Base-by-base conservation (phyloP, 2,329 filamentous ascomycete species). In the Pseudopithomyces chartarum region DNA sequence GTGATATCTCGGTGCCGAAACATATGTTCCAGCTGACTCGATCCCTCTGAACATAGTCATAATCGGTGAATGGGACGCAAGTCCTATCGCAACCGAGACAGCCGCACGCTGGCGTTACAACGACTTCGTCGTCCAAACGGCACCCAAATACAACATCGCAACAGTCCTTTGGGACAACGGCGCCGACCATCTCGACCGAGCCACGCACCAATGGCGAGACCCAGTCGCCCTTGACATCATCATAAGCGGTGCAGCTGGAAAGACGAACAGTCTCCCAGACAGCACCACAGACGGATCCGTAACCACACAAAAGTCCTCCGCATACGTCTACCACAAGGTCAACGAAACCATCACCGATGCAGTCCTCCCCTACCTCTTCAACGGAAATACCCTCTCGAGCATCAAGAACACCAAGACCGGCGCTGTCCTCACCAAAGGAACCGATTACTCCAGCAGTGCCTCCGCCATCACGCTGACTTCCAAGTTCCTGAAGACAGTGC, bases 141-240 rank as follows among this genome's bases (percentile, higher is more conserved):
- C 82, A 0, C 76, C 73, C 1, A 77, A 80, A 44, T 82, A 84
- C 61, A 76, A 81, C 58, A 83, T 82, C 7, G 71, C 80, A 1
- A 77, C 80, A 3, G 74, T 86, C 1, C 67, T 87, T 6, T 87
- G 85, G 85, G 85, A 87, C 64, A 87, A 86, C 56, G 84, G 85
- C 0, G 66, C 77, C 2, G 84, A 86, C 61, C 81, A 84, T 39
- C 75, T 86, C 11, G 76, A 87, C 61, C 81, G 85, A 36, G 71
- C 71, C 2, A 74, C 79, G 0, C 76, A 79, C 44, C 62, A 65
- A 2, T 87, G 83, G 83, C 75, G 80, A 17, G 85, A 87, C 58
- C 71, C 76, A 0, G 77, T 80, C 0, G 77, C 78, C 0, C 66
- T 83, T 4, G 72, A 78, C 6, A 81, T 87, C 56, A 72, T 85